Conservation (phyloP, 2,329 filamentous ascomycete species). For the Penicillium sp. region DNA sequence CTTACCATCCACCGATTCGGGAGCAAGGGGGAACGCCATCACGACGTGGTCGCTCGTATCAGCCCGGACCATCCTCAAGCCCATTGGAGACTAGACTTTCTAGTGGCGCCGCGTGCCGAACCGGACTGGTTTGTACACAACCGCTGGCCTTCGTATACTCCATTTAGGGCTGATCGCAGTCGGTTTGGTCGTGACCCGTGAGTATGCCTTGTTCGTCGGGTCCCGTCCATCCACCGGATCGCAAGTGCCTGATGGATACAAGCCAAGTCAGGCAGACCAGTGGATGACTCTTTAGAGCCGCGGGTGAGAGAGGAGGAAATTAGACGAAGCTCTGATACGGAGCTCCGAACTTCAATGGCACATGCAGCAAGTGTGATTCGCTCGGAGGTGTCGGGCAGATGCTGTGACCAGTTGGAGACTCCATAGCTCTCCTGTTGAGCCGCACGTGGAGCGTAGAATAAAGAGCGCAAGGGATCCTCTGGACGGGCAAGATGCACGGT, state of each 20-base stretch:
- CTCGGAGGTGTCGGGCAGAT: not conserved
- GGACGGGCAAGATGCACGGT: not conserved
- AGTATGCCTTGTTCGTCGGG: not conserved
- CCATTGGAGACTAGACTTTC: slow-evolving; percentile 7
- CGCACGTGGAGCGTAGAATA: slow-evolving; percentile 17
- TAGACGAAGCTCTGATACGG: not conserved
- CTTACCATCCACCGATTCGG: slow-evolving; percentile 26
- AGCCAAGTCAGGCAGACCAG: no score
- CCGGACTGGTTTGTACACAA: not conserved
- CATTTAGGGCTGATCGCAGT: slow-evolving; percentile 13
- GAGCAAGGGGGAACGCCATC: slow-evolving; percentile 17
- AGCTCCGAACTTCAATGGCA: not conserved
- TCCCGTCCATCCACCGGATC: no score
- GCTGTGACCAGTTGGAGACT: not conserved
- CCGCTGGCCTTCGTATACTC: not conserved
- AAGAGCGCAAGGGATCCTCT: slow-evolving; percentile 15
- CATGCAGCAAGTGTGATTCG: not conserved
- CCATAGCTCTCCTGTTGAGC: not conserved
- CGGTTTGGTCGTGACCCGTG: not conserved
- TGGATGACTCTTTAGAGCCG: no score
- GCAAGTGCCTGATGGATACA: no score
- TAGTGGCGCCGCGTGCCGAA: slow-evolving; percentile 9
- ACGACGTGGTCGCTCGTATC: slow-evolving; percentile 24
- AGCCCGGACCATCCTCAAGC: not conserved
- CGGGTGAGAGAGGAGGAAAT: not conserved